Evolutionary conservation across 768 basidiomycete species (phyloP).

Genomic region (Tylopilus intermedius): DNA sequence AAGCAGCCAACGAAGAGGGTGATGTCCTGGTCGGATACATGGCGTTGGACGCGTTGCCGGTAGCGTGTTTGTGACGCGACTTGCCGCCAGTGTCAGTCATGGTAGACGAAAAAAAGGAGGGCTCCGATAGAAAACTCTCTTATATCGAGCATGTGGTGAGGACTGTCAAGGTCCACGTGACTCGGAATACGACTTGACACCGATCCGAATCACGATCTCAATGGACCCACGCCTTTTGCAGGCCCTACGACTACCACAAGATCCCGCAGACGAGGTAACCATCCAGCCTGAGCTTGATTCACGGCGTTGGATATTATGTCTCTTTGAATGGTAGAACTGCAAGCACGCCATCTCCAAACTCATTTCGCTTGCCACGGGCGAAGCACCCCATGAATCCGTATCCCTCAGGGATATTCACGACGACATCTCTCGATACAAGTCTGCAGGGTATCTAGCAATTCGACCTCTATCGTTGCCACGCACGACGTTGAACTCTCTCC

Average conservation of each 20-base stretch:
- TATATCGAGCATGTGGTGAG: no score
- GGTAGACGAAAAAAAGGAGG: no score
- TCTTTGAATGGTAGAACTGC: conserved; percentile 17
- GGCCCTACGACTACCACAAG: conserved; percentile 14
- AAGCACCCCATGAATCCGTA: background rate
- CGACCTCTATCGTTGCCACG: background rate
- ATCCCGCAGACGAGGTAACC: conserved; percentile 24
- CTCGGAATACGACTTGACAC: no score
- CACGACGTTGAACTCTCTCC: background rate
- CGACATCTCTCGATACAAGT: conserved; percentile 11
- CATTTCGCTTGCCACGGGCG: conserved; percentile 15
- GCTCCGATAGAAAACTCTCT: no score
- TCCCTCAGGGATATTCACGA: conserved; percentile 19
- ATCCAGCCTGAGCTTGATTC: background rate
- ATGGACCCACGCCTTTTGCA: conserved; percentile 10
- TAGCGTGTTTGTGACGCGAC: conserved; percentile 37
- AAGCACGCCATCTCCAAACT: conserved; percentile 14
- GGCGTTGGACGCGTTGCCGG: conserved; percentile 51
- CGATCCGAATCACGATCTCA: no score
- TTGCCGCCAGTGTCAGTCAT: conserved; percentile 38
- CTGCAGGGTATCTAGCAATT: conserved; percentile 18
- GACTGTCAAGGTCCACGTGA: no score
- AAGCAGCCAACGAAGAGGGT: conserved; percentile 71
- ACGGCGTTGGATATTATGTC: background rate
- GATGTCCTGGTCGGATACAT: conserved; percentile 45